Evolutionary conservation across 352 stramenopile species (phyloP).

Genomic region (Pythium phragmiticola): DNA sequence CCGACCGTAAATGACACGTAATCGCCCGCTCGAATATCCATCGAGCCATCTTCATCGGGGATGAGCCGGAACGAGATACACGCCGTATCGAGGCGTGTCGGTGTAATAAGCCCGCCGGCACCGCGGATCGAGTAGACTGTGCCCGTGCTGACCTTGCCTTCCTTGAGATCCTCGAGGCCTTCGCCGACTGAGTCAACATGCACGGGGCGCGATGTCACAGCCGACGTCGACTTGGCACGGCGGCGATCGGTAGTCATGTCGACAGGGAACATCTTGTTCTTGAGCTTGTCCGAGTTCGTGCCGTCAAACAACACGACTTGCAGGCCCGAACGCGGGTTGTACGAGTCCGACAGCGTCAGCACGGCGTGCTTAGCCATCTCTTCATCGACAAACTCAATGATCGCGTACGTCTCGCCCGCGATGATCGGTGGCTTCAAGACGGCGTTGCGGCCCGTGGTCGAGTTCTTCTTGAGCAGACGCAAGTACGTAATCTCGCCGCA

Average conservation of each 20-base stretch:
- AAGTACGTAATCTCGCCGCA: slow-evolving; percentile 86
- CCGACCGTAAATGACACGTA: slow-evolving; percentile 88
- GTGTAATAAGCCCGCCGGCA: slow-evolving; percentile 79
- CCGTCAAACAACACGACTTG: slow-evolving; percentile 89
- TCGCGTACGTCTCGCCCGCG: slow-evolving; percentile 84
- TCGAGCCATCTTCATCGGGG: slow-evolving; percentile 81
- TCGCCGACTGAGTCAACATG: slow-evolving; percentile 84
- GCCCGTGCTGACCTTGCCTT: slow-evolving; percentile 86
- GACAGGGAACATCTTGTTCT: slow-evolving; percentile 89
- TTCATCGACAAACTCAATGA: slow-evolving; percentile 88
- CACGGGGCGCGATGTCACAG: slow-evolving; percentile 56
- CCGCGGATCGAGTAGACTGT: slow-evolving; percentile 87
- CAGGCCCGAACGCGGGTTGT: slow-evolving; percentile 86
- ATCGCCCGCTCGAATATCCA: slow-evolving; percentile 83
- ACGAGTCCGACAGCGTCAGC: slow-evolving; percentile 83
- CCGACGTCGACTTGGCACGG: slow-evolving; percentile 78
- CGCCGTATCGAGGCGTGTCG: slow-evolving; percentile 77
- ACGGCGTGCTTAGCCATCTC: slow-evolving; percentile 90
- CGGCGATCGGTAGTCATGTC: slow-evolving; percentile 61
- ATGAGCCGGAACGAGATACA: slow-evolving; percentile 89
- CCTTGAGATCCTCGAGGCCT: slow-evolving; percentile 78
- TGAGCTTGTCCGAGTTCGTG: slow-evolving; percentile 87
- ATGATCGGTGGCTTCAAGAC: slow-evolving; percentile 87
- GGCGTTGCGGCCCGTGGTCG: slow-evolving; percentile 80
- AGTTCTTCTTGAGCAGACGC: slow-evolving; percentile 88